Base-by-base conservation (phyloP, 2,329 filamentous ascomycete genomes). In the Blastomyces emzantsi region DNA sequence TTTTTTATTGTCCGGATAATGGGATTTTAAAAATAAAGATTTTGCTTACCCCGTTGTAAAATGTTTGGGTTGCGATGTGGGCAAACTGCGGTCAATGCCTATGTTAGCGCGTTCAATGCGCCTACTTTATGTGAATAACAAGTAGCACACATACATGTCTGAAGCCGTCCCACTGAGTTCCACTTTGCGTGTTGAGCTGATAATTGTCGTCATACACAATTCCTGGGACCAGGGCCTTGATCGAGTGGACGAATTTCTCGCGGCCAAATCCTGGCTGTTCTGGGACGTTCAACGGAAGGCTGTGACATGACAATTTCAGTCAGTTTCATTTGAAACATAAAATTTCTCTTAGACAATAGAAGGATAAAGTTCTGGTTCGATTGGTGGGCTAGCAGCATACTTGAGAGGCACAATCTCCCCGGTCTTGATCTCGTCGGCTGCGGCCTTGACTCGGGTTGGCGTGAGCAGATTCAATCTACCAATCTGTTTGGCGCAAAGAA, bases 351-450 rank as follows among this genome's bases (percentile, higher is more conserved):
- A 30, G 25, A 17, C 49, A 25, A 9, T 30, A 2, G 33, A 41
- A 4, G 28, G 30, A 58, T 25, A 28, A 22, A 58, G n/a, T 4
- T 13, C 15, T 11, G 9, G 11, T 25, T n/a, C 19, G 11, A 22
- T 5, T 30, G 19, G 3, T 3, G 39, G 15, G 22, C n/a, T 30
- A 47, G 30, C 15, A 3, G 69, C 72, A 65, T 69, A 82, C 80
- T 85, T 81, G 41, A 85, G 74, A 13, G 81, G 78, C 1, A 85
- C 76, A 66, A 84, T 79, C 61, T 85, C 81, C 17, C 84, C 84
- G 2, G 80, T 82, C 56, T 73, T 73, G 64, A 86, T 84, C 67
- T 85, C 82, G 49, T 75, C 75, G 1, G 80, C 73, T 2, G 84
- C 82, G 13, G 79, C 79, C 57, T 81, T 79, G 45, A 86, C 82